Percentiles rank a stretch among this genome's conserved stretches.
These are phyloP conservation scores for Mortierella sp. DNA, from an alignment of 371 early-diverging fungal genomes.

Conservation along the genomic window DNA sequence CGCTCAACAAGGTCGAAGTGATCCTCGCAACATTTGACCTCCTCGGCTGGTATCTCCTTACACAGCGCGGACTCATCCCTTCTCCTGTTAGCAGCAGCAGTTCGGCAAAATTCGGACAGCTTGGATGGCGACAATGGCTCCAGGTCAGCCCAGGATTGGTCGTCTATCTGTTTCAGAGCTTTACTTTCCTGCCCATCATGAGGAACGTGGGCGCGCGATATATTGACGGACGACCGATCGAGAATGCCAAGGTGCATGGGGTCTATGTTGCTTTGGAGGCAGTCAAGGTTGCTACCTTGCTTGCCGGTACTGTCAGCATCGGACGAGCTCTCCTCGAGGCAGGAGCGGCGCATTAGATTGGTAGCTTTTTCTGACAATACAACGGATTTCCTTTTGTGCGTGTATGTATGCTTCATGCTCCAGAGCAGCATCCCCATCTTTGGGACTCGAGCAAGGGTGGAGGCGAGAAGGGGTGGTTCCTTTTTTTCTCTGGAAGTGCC, in stretches of 20 bases:
- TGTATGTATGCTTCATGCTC: neutral
- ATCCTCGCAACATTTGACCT: constrained; percentile 46
- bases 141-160: constrained; percentile 37
- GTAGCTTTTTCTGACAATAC: neutral
- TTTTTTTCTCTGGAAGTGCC: too few relatives aligned
- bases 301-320: constrained; percentile 25
- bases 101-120: constrained; percentile 8
- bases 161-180: constrained; percentile 39
- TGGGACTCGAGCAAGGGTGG: too few relatives aligned
- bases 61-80: constrained; percentile 30
- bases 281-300: constrained; percentile 26
- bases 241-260: constrained; percentile 35
- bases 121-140: constrained; percentile 22
- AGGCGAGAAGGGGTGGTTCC: too few relatives aligned
- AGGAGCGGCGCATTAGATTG: neutral
- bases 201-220: constrained; percentile 26
- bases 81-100: neutral
- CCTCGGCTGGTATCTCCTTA: constrained; percentile 42
- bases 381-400: neutral
- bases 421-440: neutral
- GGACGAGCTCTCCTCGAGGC: constrained; percentile 23
- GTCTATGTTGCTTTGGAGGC: constrained; percentile 40
- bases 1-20: constrained; percentile 54
- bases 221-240: constrained; percentile 38
- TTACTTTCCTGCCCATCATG: constrained; percentile 38